A percentile compares a stretch with the other conserved stretches of the same genome.
phyloP scores from a whole-genome alignment of 345 rosid species.

The Chamaenerion angustifolium region DNA sequence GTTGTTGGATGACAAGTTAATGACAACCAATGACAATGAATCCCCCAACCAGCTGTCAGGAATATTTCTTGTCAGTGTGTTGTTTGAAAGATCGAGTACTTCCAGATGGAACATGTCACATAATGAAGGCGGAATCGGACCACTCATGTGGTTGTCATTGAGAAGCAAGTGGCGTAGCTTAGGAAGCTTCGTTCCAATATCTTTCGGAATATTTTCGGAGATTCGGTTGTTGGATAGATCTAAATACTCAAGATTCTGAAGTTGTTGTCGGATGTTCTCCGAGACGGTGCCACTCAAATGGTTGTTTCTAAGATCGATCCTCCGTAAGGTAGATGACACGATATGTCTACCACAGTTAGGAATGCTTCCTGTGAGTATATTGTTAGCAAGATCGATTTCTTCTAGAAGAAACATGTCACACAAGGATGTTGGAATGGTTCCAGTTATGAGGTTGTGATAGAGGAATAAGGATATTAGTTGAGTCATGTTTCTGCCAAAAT shows the following conservation, averaged over 20 bases:
- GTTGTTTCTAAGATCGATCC: no score
- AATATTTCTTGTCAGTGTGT: background rate
- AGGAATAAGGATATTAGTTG: background rate
- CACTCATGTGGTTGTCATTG: background rate
- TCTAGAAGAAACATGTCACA: background rate
- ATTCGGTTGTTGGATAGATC: conserved; percentile 1
- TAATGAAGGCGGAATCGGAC: background rate
- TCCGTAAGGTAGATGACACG: no score
- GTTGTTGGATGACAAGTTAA: conserved; percentile 2
- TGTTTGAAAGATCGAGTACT: background rate
- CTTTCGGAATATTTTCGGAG: background rate
- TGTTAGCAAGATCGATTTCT: background rate
- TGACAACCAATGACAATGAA: background rate
- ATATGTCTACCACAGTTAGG: background rate
- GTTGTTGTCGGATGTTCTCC: no score
- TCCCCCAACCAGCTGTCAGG: background rate
- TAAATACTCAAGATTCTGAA: no score
- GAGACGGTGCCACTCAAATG: no score
- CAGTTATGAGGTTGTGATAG: background rate
- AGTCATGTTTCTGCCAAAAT: background rate
- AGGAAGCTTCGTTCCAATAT: background rate
- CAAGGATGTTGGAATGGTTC: background rate
- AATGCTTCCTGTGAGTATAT: background rate
- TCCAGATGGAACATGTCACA: background rate
- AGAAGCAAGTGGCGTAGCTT: rapidly evolving